Evolutionary conservation across 1,139 yeast species (phyloP).

Genomic region (Protomyces inouyei): DNA sequence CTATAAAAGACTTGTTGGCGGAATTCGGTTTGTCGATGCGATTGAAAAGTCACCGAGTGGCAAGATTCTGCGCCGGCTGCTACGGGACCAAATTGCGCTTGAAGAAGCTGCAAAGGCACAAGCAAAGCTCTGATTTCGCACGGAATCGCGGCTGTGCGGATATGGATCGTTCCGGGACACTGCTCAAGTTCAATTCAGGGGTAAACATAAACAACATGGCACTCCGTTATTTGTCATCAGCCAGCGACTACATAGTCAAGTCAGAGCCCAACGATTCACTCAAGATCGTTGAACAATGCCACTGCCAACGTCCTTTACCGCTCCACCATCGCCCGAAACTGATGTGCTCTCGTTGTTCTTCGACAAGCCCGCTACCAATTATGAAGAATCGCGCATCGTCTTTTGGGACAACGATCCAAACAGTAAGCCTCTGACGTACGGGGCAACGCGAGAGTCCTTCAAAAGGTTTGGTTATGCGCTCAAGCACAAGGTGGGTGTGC

Average conservation of each 20-base stretch:
- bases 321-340: neutral
- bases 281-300: neutral
- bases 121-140: neutral
- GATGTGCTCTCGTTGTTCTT: constrained; percentile 1
- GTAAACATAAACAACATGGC: too few species aligned
- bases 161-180: too few species aligned
- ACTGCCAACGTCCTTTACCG: constrained; percentile 1
- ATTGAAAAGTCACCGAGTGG: constrained; percentile 43
- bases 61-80: constrained; percentile 40
- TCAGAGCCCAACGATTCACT: too few species aligned
- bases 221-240: too few species aligned
- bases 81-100: constrained; percentile 32
- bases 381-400: neutral
- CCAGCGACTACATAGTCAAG: too few species aligned
- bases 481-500: neutral
- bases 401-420: neutral
- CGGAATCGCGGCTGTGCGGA: too few species aligned
- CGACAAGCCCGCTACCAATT: constrained; percentile 4
- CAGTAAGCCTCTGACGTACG: neutral
- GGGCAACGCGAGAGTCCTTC: neutral
- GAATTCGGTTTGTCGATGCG: constrained; percentile 39
- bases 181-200: too few species aligned
- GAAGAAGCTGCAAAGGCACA: neutral
- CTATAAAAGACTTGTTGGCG: constrained; percentile 44
- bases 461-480: neutral